Conservation (phyloP, 1,284 basidiomycete species). For the Cronartium ribicola region DNA sequence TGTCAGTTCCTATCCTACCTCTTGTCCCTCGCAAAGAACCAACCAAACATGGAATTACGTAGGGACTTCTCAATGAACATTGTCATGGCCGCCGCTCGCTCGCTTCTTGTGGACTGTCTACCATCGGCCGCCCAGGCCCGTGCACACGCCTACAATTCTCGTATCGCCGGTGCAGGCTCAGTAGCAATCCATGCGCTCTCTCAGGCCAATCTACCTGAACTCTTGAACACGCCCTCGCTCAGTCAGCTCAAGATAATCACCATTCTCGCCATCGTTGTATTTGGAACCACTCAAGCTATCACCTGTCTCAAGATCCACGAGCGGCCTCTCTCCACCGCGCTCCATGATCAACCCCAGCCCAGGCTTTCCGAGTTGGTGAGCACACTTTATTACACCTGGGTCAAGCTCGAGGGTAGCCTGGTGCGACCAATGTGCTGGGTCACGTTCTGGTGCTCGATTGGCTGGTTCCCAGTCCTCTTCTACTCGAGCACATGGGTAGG, state of each 20-base stretch:
- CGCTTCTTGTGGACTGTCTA: slow-evolving; percentile 49
- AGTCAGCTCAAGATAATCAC: slow-evolving; percentile 21
- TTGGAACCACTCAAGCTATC: slow-evolving; percentile 10
- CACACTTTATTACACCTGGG: slow-evolving; percentile 47
- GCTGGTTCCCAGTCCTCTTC: slow-evolving; percentile 52
- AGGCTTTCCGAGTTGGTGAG: slow-evolving; percentile 39
- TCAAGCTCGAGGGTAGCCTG: slow-evolving; percentile 46
- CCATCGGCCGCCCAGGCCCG: slow-evolving; percentile 47
- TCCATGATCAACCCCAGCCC: background rate
- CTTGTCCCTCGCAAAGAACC: background rate
- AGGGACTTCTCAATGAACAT: slow-evolving; percentile 50
- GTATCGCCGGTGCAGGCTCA: slow-evolving; percentile 35
- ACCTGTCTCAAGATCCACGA: slow-evolving; percentile 33
- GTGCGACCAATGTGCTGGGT: slow-evolving; percentile 49
- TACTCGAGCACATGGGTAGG: slow-evolving; percentile 50
- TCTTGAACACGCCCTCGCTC: background rate
- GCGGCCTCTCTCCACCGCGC: background rate
- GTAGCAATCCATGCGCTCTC: slow-evolving; percentile 7
- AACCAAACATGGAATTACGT: background rate
- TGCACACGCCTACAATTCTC: slow-evolving; percentile 50
- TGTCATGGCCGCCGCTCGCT: slow-evolving; percentile 48
- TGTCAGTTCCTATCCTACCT: slow-evolving; percentile 6
- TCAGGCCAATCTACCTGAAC: slow-evolving; percentile 9
- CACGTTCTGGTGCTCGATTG: slow-evolving; percentile 50
- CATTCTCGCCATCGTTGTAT: slow-evolving; percentile 1